These are phyloP conservation scores for Echria macrotheca DNA, from an alignment of 495 filamentous ascomycete species.

Conservation along the genomic window DNA sequence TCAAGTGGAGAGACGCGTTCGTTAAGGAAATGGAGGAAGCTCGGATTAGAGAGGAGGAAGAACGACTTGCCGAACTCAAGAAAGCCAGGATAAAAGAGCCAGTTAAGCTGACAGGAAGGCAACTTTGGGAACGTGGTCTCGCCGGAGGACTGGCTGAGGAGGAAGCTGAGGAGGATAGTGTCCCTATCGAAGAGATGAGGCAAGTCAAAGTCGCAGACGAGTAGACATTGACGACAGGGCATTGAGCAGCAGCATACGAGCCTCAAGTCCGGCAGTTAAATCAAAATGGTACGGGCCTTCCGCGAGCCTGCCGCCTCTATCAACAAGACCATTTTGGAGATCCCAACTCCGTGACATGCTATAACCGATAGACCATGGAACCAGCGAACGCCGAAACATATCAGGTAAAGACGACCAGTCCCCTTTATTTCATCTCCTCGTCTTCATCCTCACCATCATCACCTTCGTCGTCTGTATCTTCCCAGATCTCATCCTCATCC, in stretches of 20 bases:
- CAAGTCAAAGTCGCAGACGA: conserved; percentile 54
- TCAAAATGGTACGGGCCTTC: too few relatives aligned
- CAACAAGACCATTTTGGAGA: conserved; percentile 13
- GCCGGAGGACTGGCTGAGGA: conserved; percentile 71
- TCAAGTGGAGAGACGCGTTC: conserved; percentile 77
- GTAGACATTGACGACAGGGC: background rate
- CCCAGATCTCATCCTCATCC: conserved; percentile 47
- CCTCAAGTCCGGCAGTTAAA: too few relatives aligned
- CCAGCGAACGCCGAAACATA: conserved; percentile 8
- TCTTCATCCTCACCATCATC: conserved; percentile 23
- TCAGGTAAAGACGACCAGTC: background rate
- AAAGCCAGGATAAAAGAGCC: conserved; percentile 65
- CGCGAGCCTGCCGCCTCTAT: conserved; percentile 3
- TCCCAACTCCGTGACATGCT: conserved; percentile 20
- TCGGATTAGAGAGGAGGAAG: conserved; percentile 56
- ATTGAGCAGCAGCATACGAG: background rate
- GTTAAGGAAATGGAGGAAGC: conserved; percentile 70
- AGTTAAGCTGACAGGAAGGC: conserved; percentile 64
- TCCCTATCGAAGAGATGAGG: conserved; percentile 53
- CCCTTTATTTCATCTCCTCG: conserved; percentile 28
- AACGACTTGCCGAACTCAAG: conserved; percentile 67
- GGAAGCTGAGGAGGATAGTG: conserved; percentile 49
- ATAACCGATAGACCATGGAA: conserved; percentile 5
- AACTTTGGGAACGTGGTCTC: conserved; percentile 81
- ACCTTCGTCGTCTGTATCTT: conserved; percentile 32